Evolutionary conservation across 805 yeast species (phyloP).

Genomic region (Scheffersomyces ergatensis): DNA sequence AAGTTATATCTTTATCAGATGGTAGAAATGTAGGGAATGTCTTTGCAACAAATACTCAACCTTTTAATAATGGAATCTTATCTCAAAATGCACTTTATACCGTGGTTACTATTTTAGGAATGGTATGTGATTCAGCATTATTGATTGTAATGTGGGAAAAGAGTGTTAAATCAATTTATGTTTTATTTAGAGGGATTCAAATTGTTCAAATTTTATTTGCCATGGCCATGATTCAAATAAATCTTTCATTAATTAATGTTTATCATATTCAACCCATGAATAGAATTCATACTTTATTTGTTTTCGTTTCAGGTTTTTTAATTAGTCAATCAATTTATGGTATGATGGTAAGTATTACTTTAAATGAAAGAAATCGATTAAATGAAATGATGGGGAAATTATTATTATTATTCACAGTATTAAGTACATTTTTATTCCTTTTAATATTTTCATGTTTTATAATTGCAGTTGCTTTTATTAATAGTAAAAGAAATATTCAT

Average conservation of each 20-base stretch:
- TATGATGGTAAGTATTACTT: conserved; percentile 2
- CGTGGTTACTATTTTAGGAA: conserved; percentile 1
- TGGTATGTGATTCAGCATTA: conserved; percentile 4
- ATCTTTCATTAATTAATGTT: conserved; percentile 5
- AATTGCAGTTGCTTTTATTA: background rate
- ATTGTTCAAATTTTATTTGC: conserved; percentile 6
- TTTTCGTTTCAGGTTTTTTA: conserved; percentile 6
- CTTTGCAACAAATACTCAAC: background rate
- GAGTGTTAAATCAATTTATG: conserved; percentile 3
- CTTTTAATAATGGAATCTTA: background rate
- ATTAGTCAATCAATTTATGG: conserved; percentile 10
- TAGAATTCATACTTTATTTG: conserved; percentile 7
- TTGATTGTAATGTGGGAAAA: conserved; percentile 9
- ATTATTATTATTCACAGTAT: conserved; percentile 3
- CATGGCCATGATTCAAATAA: conserved; percentile 7
- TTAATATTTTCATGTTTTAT: conserved; percentile 6
- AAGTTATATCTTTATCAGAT: conserved; percentile 4
- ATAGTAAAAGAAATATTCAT: background rate
- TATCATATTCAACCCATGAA: conserved; percentile 3
- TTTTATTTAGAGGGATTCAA: conserved; percentile 3
- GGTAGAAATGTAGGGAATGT: conserved; percentile 4
- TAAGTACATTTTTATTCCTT: conserved; percentile 1
- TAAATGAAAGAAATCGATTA: conserved; percentile 10
- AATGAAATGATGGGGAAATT: conserved; percentile 10
- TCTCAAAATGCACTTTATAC: conserved; percentile 3